Evolutionary conservation across 352 stramenopile species (phyloP), one percentile per base, ranked within the genome.

Genomic region (Halophytophthora batemanensis): DNA sequence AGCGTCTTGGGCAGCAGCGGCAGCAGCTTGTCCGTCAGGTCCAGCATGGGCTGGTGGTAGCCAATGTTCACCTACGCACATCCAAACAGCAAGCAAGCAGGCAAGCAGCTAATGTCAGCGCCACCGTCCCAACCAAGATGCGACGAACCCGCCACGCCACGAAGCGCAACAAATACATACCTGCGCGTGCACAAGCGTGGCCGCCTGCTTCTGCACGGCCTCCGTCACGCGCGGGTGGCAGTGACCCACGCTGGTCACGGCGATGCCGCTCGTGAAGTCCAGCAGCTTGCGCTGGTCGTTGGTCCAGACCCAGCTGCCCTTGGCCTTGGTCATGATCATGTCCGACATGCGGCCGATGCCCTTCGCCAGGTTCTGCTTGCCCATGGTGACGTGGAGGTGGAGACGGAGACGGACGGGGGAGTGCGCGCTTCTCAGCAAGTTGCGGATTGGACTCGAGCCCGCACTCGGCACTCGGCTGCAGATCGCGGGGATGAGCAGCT

Each of bases 181-280:
- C 67, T 97, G 88, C 13, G 66, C 82, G 60, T 98, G 92, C 45
- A 97, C 83, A 23, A 98, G 75, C 29, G 74, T 88, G 1, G 76
- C 86, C 1, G 79, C 81, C 64, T 98, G 93, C 48, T 95, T 77
- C 64, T 97, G 87, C 44, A 95, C 77, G 15, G 93, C 93, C 22
- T 87, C 63, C 19, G 96, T 77, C 21, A 98, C 85, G 51, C 80
- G 82, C 17, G 93, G 90, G 70, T 98, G 93, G 56, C 82, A 96
- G 66, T 98, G 91, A 40, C 93, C 93, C 31, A 96, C 79, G 58
- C 86, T 97, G 6, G 86, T 90, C 21, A 98, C 91, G 50, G 87
- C 91, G 60, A 98, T 98, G 47, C 91, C 93, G 49, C 79, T 95
- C 18, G 90, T 96, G 56, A 98, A 96, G 70, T 98, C 93, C 41